Conservation (phyloP, 1,139 yeast genomes). For the Blastobotrys raffinosifermentans region DNA sequence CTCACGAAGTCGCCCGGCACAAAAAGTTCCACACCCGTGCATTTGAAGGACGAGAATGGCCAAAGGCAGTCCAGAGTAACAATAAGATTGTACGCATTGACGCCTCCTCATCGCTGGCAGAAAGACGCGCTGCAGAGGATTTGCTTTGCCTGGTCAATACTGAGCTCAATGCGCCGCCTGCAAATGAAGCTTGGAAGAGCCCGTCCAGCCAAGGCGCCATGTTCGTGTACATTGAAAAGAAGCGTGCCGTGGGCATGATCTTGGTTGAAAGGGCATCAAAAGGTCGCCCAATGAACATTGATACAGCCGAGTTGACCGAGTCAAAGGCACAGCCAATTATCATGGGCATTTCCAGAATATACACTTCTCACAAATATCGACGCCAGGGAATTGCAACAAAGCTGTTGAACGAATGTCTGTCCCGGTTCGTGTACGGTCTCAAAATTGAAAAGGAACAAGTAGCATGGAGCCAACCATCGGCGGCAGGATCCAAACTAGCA, state of each 20-base stretch:
- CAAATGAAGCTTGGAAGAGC: conserved; percentile 43
- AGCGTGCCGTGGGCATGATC: conserved; percentile 47
- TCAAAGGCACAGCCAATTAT: conserved; percentile 14
- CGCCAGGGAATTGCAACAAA: conserved; percentile 44
- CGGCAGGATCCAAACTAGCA: conserved; percentile 54
- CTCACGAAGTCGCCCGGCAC: conserved; percentile 45
- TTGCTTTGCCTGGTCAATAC: conserved; percentile 48
- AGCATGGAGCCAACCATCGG: conserved; percentile 71
- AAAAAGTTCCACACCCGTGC: conserved; percentile 39
- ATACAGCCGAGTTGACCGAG: conserved; percentile 37
- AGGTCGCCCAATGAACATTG: conserved; percentile 45
- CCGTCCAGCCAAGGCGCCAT: conserved; percentile 32
- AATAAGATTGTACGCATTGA: conserved; percentile 32
- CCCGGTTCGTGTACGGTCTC: conserved; percentile 49
- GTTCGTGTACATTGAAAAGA: conserved; percentile 41
- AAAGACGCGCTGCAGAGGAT: conserved; percentile 32
- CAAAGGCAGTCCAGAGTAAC: conserved; percentile 25
- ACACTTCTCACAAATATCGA: conserved; percentile 53
- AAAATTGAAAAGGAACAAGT: conserved; percentile 38
- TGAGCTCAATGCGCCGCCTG: conserved; percentile 55
- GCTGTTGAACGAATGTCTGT: conserved; percentile 40
- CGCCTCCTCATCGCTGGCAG: conserved; percentile 26
- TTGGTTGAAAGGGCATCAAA: conserved; percentile 36
- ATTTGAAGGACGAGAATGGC: conserved; percentile 44
- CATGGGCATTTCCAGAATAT: conserved; percentile 61